Evolutionary conservation across 2,329 filamentous ascomycete genomes (phyloP), one percentile per base, ranked within the genome.

Genomic region (Botryosphaeria dothidea): DNA sequence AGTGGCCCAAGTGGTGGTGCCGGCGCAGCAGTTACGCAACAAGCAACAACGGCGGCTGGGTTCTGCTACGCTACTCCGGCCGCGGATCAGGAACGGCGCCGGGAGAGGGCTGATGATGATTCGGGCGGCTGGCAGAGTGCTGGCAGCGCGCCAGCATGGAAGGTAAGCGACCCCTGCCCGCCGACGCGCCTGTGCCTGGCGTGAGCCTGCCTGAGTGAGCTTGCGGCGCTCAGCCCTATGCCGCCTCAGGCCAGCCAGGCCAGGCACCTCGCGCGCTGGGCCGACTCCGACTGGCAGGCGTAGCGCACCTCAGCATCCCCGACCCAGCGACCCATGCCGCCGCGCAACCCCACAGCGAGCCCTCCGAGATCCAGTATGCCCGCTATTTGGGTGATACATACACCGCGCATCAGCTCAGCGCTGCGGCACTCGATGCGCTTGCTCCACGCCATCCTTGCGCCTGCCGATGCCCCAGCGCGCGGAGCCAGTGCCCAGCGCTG

Each of bases 1-100:
- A 41, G 43, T 19, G 60, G 45, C 29, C 60, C 60, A 36, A 54
- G 38, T 60, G 56, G 36, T 29, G 25, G 57, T 48, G 57, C 41
- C 57, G 57, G 57, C 19, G 21, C 36, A 52, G 36, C 38, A 45
- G 61, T 56, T 54, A 49, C 49, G 49, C 61, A 56, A 46, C 48
- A 54, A 64, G 38, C 61, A 64, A 36, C 49, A 29, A 29, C 60
- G 27, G 57, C 46, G 46, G 15, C 45, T 9, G 11, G 45, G 19
- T 15, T 8, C 23, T 15, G 29, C 29, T 34, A 27, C 49, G 7
- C 27, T 21, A 3, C 7, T 9, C 8, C 52, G 4, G n/a, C 34
- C 17, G 25, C 56, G 7, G 49, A 36, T 52, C 49, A 52, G 49
- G 49, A 52, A 52, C 49, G 27, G 2, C 7, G 49, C 49, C 34